These are phyloP conservation scores for Polytrichum formosum DNA, from an alignment of 225 moss, liverwort and hornwort genomes.

Conservation along the genomic window DNA sequence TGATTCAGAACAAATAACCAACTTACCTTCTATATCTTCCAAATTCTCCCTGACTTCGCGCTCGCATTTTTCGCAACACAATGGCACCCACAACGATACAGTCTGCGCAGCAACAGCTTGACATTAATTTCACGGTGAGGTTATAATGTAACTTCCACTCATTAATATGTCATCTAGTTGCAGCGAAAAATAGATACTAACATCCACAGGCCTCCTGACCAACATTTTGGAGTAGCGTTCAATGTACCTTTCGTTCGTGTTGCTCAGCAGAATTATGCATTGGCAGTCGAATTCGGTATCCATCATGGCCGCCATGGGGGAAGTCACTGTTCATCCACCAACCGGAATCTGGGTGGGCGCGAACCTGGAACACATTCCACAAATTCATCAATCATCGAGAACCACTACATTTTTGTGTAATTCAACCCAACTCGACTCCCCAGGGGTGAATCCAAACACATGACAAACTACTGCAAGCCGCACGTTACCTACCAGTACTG, in stretches of 20 bases:
- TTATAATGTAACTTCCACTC: background rate
- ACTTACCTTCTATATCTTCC: slow-evolving; percentile 4
- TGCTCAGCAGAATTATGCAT: background rate
- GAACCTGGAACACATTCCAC: background rate
- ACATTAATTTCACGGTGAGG: background rate
- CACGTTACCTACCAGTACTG: background rate
- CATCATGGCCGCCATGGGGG: background rate
- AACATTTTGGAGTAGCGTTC: background rate
- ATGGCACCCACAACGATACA: slow-evolving; percentile 21
- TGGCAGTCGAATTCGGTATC: background rate
- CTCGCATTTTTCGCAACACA: slow-evolving; percentile 15
- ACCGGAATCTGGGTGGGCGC: background rate
- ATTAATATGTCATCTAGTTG: background rate
- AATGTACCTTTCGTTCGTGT: background rate
- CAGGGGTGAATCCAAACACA: too few species aligned
- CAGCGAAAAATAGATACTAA: slow-evolving; percentile 4
- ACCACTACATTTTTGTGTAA: background rate
- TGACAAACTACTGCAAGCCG: too few species aligned
- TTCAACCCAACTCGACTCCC: background rate
- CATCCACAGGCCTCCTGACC: slow-evolving; percentile 13
- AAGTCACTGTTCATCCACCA: background rate
- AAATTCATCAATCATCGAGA: background rate
- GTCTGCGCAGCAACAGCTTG: slow-evolving; percentile 5
- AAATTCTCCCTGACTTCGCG: slow-evolving; percentile 8
- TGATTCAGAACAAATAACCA: background rate